These are phyloP conservation scores for Stenogyne calaminthoides DNA, from an alignment of 305 asterid species.

Conservation along the genomic window DNA sequence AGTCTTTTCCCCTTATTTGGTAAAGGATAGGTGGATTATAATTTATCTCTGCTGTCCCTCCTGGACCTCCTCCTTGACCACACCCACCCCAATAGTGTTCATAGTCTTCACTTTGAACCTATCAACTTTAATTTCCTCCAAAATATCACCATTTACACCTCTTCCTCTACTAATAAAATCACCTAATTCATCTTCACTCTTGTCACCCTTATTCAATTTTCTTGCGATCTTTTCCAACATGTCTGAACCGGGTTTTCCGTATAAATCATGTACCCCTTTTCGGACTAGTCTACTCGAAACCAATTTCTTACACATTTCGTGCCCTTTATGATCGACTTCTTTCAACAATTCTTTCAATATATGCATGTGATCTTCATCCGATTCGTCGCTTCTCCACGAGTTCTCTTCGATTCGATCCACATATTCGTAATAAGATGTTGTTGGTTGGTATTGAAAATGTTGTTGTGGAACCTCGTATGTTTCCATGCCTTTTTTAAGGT, in stretches of 20 bases:
- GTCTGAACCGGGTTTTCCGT: constrained; percentile 3
- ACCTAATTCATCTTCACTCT: neutral
- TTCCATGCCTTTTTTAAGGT: constrained; percentile 13
- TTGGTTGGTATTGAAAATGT: neutral
- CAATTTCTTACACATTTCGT: constrained; percentile 25
- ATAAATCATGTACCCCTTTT: constrained; percentile 7
- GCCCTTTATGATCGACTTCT: constrained; percentile 29
- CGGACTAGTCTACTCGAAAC: constrained; percentile 1
- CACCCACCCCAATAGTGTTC: constrained; percentile 34
- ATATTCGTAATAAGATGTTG: neutral
- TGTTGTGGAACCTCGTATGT: too few species aligned
- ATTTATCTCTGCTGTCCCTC: neutral
- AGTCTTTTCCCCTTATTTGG: too few species aligned
- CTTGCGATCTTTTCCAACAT: constrained; percentile 20
- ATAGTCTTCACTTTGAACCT: constrained; percentile 43
- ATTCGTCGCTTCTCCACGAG: neutral
- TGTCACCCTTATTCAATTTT: constrained; percentile 12
- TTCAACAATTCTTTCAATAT: constrained; percentile 10
- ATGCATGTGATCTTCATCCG: neutral
- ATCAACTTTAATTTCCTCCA: constrained; percentile 28
- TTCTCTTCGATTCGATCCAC: neutral
- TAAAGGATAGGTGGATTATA: too few species aligned
- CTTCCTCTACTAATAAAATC: constrained; percentile 11
- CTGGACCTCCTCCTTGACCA: constrained; percentile 34
- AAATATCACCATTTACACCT: constrained; percentile 24